A percentile compares a stretch with the other conserved stretches of the same genome.
Evolutionary conservation across 441 rosid genomes (phyloP).

Genomic region (Croton setiger): DNA sequence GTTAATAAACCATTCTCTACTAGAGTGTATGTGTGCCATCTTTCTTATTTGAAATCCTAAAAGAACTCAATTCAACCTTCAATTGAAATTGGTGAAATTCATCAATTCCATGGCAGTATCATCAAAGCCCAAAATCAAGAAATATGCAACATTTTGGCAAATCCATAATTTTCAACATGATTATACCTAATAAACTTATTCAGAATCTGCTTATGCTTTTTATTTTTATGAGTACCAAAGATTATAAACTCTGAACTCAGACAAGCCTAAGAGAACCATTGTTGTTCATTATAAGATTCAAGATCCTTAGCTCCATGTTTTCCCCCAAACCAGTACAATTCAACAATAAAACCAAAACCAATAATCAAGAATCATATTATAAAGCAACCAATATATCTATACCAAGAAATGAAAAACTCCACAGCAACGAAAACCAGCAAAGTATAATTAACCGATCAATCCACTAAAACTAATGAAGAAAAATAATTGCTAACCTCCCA

Average conservation of each 20-base stretch:
- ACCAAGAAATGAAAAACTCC: background rate
- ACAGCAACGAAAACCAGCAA: background rate
- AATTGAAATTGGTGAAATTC: background rate
- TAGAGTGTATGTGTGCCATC: background rate
- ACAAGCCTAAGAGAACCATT: background rate
- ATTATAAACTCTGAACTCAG: background rate
- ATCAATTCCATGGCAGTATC: conserved; percentile 1
- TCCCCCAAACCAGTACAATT: background rate
- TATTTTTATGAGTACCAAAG: background rate
- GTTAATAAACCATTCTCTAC: background rate
- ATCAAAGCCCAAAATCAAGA: background rate
- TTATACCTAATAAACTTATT: background rate
- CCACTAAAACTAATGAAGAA: conserved; percentile 1
- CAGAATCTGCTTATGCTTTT: background rate
- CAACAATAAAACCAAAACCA: background rate
- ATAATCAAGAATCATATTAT: background rate
- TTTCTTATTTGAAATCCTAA: background rate
- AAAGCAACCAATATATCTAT: background rate
- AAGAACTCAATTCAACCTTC: background rate
- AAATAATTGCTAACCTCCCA: conserved; percentile 55
- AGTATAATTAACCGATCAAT: conserved; percentile 1
- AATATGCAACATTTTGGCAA: background rate
- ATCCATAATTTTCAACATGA: background rate
- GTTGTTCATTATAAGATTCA: background rate
- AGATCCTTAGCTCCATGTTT: conserved; percentile 13